phyloP scores from a whole-genome alignment of 208 protist genomes.

The Trypanosoma mega region DNA sequence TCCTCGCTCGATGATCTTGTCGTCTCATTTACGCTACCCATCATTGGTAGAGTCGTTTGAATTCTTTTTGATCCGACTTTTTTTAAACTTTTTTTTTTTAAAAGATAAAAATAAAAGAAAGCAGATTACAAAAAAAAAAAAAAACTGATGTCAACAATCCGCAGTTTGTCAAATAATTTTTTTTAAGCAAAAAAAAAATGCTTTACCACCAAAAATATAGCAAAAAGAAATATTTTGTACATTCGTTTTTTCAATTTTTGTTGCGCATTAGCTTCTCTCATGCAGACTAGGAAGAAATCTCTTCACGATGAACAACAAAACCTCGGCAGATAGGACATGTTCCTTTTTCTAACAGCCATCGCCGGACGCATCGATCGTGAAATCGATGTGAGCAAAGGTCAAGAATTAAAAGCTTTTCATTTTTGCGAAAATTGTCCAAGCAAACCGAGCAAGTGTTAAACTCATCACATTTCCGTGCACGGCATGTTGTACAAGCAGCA shows the following conservation, averaged over 20 bases:
- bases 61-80: background rate
- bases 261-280: no score
- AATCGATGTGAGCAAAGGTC: background rate
- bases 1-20: background rate
- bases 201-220: no score
- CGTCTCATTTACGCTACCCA: background rate
- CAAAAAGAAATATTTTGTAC: no score
- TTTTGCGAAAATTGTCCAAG: background rate
- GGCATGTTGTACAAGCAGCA: background rate
- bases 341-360: background rate
- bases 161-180: no score
- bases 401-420: background rate
- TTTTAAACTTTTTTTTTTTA: background rate
- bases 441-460: background rate
- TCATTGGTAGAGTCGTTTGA: no score
- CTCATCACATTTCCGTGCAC: background rate
- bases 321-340: background rate
- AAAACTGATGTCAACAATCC: no score
- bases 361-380: background rate
- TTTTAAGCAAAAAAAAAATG: no score
- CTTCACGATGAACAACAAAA: background rate
- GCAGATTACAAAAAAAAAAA: background rate
- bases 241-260: no score
- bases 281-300: no score
- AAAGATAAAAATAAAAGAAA: background rate